Evolutionary conservation across 2,329 filamentous ascomycete genomes (phyloP).

Genomic region (Cadophora sp.): DNA sequence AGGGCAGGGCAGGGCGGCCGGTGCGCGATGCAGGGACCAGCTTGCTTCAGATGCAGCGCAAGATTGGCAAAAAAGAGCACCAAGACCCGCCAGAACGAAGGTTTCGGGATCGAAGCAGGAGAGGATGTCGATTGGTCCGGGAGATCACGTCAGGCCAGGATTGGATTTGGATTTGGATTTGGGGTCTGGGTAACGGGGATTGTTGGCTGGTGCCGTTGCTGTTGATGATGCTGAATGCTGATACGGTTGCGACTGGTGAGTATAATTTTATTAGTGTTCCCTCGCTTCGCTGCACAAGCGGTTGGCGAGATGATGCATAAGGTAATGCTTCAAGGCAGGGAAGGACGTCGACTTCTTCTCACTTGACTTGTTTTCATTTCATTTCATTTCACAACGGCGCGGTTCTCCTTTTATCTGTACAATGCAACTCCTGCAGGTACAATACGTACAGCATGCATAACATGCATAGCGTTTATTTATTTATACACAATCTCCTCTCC

Average conservation of each 20-base stretch:
- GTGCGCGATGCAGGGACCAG: slow-evolving; percentile 8
- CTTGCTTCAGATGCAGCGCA: slow-evolving; percentile 1
- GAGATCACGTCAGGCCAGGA: neutral
- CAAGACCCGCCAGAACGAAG: slow-evolving; percentile 10
- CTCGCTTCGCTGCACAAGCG: neutral
- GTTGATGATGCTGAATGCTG: too few species aligned
- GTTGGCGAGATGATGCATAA: too few species aligned
- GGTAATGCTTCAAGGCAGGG: neutral
- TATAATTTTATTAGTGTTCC: neutral
- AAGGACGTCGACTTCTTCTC: neutral
- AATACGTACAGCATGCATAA: neutral
- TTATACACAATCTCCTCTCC: neutral
- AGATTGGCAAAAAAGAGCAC: neutral
- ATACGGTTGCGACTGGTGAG: neutral
- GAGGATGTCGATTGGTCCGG: neutral
- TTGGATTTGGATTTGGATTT: neutral
- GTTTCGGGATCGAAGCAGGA: slow-evolving; percentile 13
- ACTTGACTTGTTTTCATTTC: too few species aligned
- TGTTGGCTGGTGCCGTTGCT: neutral
- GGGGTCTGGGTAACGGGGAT: neutral
- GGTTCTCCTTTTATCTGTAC: neutral
- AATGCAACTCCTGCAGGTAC: neutral
- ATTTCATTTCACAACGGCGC: neutral
- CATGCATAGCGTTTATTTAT: neutral
- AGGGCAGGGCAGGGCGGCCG: neutral